Percentiles rank a stretch among this genome's conserved stretches.
Conservation (phyloP, 2,329 filamentous ascomycete species). For the Ascochyta lentis region DNA sequence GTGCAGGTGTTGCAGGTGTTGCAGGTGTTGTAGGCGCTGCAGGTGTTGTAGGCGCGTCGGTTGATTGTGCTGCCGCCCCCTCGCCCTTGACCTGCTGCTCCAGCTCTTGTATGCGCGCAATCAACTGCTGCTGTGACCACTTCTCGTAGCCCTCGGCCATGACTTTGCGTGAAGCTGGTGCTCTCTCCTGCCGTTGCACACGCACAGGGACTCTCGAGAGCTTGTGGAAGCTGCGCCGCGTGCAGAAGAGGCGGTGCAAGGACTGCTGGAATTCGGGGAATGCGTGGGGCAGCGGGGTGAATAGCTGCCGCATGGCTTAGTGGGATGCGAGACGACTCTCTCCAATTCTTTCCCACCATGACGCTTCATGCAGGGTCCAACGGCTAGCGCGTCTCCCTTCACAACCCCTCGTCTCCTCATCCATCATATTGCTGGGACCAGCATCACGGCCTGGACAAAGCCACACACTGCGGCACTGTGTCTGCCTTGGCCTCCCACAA, state of each 20-base stretch:
- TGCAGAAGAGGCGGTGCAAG: slow-evolving; percentile 38
- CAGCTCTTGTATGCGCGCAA: slow-evolving; percentile 43
- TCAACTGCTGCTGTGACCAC: slow-evolving; percentile 45
- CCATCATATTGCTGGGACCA: background rate
- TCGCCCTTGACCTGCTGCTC: slow-evolving; percentile 28
- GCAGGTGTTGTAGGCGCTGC: too few species aligned
- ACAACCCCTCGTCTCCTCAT: background rate
- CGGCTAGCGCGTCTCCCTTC: background rate
- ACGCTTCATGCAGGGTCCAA: slow-evolving; percentile 34
- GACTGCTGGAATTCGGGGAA: slow-evolving; percentile 38
- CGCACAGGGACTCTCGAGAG: slow-evolving; percentile 42
- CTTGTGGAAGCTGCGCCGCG: slow-evolving; percentile 40
- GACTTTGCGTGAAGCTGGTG: slow-evolving; percentile 18
- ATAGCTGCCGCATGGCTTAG: slow-evolving; percentile 35
- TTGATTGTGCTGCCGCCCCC: slow-evolving; percentile 1
- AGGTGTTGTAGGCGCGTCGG: slow-evolving; percentile 7
- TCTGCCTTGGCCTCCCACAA: background rate
- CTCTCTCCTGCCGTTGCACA: slow-evolving; percentile 22
- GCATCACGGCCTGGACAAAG: background rate
- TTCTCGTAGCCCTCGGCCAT: slow-evolving; percentile 40
- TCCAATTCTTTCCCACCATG: slow-evolving; percentile 36
- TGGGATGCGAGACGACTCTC: slow-evolving; percentile 24
- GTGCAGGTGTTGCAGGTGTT: background rate
- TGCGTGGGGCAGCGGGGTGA: slow-evolving; percentile 31
- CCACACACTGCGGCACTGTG: background rate